Base-by-base conservation (phyloP, 148 eudicot species). In the Suaeda aralocaspica region DNA sequence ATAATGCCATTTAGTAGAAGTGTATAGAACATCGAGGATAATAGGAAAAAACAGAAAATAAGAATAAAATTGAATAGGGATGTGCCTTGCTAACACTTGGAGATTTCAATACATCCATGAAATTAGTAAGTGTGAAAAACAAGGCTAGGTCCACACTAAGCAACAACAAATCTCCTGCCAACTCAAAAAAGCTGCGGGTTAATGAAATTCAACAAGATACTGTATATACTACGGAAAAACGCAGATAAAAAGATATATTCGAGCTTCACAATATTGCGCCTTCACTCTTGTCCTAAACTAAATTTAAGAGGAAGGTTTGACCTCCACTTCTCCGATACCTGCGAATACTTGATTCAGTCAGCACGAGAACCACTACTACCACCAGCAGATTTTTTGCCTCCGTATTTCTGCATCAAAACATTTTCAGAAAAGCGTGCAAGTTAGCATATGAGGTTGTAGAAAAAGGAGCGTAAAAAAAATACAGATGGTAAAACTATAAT, bases 321-420 rank as follows among this genome's bases (percentile, higher is more conserved):
- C 31, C 59, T 59, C 49, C 52, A 26, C 52, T 61, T 71, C 59
- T 72, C 41, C 57, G 13, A 31, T 25, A 19, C 31, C 57, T 25
- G 73, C 57, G 41, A 61, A 68, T 26, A 12, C 22, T 36, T 26
- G 41, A n/a, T 48, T 80, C 70, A 81, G 71, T 81, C 84, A 34
- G 81, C 76, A 22, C 84, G 84, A 53, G 68, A 44, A 24, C 78
- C 77, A 51, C 69, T 70, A 13, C 72, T 53, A 66, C 63, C 59
- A 9, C 64, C 77, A 41, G 76, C 78, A 66, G 85, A 70, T 77
- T 68, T 85, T 86, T 87, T 89, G 34, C 87, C 86, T 67, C 87
- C 80, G 60, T 89, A 89, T 74, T 80, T 89, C 91, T 89, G 89
- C 45, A 30, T 9, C 26, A 28, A 34, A 33, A 77, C 7, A 15